Base-by-base conservation (phyloP, 2,329 filamentous ascomycete species). In the Trichocomaceae sp. region DNA sequence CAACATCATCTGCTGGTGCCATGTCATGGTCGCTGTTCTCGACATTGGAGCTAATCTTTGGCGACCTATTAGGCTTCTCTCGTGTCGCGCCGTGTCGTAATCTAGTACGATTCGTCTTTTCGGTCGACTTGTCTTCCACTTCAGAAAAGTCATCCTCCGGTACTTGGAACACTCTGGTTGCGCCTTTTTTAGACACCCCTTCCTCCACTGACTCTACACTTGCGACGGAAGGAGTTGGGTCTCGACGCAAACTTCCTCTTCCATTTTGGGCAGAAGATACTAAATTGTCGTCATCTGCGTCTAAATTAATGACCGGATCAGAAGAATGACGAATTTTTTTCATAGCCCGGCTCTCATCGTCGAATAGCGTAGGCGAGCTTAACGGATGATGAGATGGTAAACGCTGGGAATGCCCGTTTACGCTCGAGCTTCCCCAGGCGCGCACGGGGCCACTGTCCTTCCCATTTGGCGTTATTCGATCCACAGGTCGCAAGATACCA, bases 371-470 rank as follows among this genome's bases (percentile, higher is more conserved):
- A 59, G 26, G 56, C 20, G 20, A 50, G 26, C 39, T 63, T 50
- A 13, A 57, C 7, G 55, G 54, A 13, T 47, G 42, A 23, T 17
- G 55, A 45, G 57, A 52, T 8, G 50, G 22, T 13, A 29, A 44
- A 15, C n/a, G 31, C 29, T 49, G 41, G 15, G 19, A 23, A 51
- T 33, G 22, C 35, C 4, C 35, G 5, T 50, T 22, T 39, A 56
- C 51, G 6, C 37, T 62, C 47, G 52, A 10, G 54, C 58, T 62
- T 22, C 63, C 62, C 33, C 57, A 59, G 9, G 64, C 65, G 39
- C 64, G 66, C 39, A 69, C 63, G n/a, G 69, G 64, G 6, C 67
- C 68, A 52, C 68, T 71, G 23, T 66, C 61, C 50, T 64, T 64
- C 44, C 54, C 44, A 8, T 15, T 48, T 15, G 33, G 37, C 10